These are phyloP conservation scores for Lathyrus tuberosus DNA, from an alignment of 306 rosid genomes.

Conservation along the genomic window DNA sequence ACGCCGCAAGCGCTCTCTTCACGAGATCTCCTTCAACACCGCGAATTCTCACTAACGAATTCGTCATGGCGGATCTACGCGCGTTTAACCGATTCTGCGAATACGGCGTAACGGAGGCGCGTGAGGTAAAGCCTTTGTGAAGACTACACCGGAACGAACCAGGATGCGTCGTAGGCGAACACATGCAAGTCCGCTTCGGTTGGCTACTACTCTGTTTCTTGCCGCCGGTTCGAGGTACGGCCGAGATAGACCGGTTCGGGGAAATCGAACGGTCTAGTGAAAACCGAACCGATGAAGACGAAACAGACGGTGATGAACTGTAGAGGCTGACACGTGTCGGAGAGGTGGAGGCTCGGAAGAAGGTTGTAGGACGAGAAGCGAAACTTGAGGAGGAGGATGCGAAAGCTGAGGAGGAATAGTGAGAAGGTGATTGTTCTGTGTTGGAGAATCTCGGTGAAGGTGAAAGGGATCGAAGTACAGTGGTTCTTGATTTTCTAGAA, in stretches of 20 bases:
- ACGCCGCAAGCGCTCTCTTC: slow-evolving; percentile 74
- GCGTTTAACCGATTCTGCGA: slow-evolving; percentile 81
- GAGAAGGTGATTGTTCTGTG: slow-evolving; percentile 22
- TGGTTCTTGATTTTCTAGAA: slow-evolving; percentile 67
- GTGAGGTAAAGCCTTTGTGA: slow-evolving; percentile 60
- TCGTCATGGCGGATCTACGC: slow-evolving; percentile 97
- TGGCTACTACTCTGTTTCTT: slow-evolving; percentile 46
- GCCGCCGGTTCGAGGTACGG: slow-evolving; percentile 47
- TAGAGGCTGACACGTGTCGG: slow-evolving; percentile 68
- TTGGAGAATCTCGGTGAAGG: slow-evolving; percentile 61
- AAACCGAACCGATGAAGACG: slow-evolving; percentile 67
- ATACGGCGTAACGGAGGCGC: slow-evolving; percentile 51
- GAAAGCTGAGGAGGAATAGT: slow-evolving; percentile 45
- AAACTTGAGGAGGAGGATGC: slow-evolving; percentile 78
- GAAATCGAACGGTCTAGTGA: slow-evolving; percentile 74
- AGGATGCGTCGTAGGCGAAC: slow-evolving; percentile 93
- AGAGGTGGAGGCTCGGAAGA: slow-evolving; percentile 62
- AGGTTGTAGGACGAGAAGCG: slow-evolving; percentile 59
- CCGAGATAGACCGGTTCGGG: slow-evolving; percentile 76
- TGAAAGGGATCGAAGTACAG: slow-evolving; percentile 57
- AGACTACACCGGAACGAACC: slow-evolving; percentile 95
- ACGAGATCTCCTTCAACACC: slow-evolving; percentile 95
- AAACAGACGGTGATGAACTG: slow-evolving; percentile 49
- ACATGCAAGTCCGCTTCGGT: slow-evolving; percentile 81
- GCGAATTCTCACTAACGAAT: slow-evolving; percentile 87